Base-by-base conservation (phyloP, 768 basidiomycete genomes). In the Peribolospora baueri region DNA sequence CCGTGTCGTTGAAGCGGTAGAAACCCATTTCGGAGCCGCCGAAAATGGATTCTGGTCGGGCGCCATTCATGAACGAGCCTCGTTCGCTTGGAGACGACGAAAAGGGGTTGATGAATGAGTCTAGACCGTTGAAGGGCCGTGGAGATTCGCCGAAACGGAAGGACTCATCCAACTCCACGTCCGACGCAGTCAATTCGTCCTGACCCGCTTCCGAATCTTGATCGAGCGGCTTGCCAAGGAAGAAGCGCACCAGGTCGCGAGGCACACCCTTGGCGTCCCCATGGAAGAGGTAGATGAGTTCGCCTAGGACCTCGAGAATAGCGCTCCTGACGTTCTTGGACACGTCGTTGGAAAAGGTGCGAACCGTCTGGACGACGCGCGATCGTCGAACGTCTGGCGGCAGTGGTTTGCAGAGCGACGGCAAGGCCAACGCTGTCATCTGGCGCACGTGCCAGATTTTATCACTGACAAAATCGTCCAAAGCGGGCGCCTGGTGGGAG, bases 261-360 rank as follows among this genome's bases (percentile, higher is more conserved):
- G 90, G 90, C 7, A 66, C 68, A 3, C 74, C 74, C 52, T 77
- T 73, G 0, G 64, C 59, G 56, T 71, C 68, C 42, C 74, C 70
- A 55, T 75, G 73, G 66, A 95, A 95, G 9, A 83, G 77, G 65
- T 82, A 77, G 55, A 93, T 74, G 42, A 91, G 78, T 67, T 93
- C 88, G 2, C 88, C 90, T 5, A 93, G 73, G 25, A 84, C 75
- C 64, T 93, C 88, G 41, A 91, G 73, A 3, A 81, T 78, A 3
- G 82, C 84, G 11, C 75, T 75, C 25, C 84, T 80, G 37, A 93
- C 86, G 13, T 75, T 71, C 4, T 75, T 66, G 25, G 75, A 73
- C 47, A 74, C 72, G 65, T 90, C 85, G 37, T 65, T 65, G 13
- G 78, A 73, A 36, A 91, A 75, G 2, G 74, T 71, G 5, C 76